Base-by-base conservation (phyloP, 2,329 filamentous ascomycete species). In the Botryotinia calthae region DNA sequence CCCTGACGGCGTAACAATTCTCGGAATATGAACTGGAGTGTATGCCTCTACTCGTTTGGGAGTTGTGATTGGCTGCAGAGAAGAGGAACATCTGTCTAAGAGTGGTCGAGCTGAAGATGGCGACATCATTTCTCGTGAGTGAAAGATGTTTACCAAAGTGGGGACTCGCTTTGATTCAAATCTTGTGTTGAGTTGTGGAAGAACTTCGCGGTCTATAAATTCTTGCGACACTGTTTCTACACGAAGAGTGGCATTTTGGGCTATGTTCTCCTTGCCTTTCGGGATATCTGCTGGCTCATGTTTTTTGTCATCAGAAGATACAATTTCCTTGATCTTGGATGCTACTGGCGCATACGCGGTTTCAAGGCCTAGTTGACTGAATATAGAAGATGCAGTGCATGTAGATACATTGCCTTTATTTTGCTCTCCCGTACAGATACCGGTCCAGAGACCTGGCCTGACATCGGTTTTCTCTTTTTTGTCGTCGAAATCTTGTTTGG, bases 121-220 rank as follows among this genome's bases (percentile, higher is more conserved):
- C 18, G 75, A 67, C 74, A 77, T 75, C 31, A 78, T 54, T 28
- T 74, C 73, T 40, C 70, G 74, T 7, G 74, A 71, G 59, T 78
- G 76, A 66, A 78, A 78, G 7, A 77, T 73, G 31, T 78, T 73
- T 16, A 78, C 73, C 10, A 78, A 70, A 34, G 72, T 73, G 16
- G 72, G 71, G 46, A 76, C 73, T 31, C 62, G 51, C 73, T 76
- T 72, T 42, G 48, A 25, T 22, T 31, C 22, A n/a, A 14, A 16
- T 25, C 7, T 42, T 18, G n/a, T 44, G n/a, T 22, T 68, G 25
- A 51, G 18, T 20, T 31, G n/a, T 18, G 65, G 65, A 31, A n/a
- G 6, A 56, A 42, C 20, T 12, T 68, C 65, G 22, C 16, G 20
- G n/a, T 56, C 65, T 42, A 58, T 42, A 31, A 31, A 42, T 42